phyloP scores from a whole-genome alignment of 2,329 filamentous ascomycete species.

The Juglanconis juglandina region DNA sequence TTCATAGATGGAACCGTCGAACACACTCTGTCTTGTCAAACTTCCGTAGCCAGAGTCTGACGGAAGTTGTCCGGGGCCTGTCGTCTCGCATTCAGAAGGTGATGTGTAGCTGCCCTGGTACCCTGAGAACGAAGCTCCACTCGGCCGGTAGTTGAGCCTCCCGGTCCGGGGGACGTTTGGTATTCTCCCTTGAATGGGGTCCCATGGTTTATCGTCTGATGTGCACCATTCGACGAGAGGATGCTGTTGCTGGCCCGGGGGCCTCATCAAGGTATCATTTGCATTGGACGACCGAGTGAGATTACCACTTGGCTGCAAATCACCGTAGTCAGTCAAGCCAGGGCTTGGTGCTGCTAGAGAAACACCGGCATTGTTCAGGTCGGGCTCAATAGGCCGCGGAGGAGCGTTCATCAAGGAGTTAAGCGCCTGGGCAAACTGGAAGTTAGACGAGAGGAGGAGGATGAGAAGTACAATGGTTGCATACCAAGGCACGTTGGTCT shows the following conservation, averaged over 20 bases:
- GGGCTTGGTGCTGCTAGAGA: constrained; percentile 9
- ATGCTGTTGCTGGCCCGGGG: not conserved
- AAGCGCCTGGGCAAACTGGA: constrained; percentile 20
- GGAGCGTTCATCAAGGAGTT: constrained; percentile 20
- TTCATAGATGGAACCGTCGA: constrained; percentile 41
- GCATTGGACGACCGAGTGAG: not conserved
- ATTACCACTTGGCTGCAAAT: constrained; percentile 4
- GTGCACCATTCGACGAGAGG: constrained; percentile 6
- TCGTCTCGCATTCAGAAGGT: constrained; percentile 19
- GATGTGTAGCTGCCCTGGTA: constrained; percentile 1
- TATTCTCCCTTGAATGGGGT: constrained; percentile 7
- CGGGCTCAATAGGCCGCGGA: constrained; percentile 21
- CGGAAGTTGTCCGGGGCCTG: constrained; percentile 29
- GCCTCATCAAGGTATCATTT: constrained; percentile 1
- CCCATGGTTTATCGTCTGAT: constrained; percentile 11
- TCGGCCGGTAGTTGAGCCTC: not conserved
- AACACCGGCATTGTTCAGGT: constrained; percentile 16
- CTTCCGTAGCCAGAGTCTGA: constrained; percentile 49
- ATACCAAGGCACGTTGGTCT: constrained; percentile 9
- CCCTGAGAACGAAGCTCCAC: not conserved
- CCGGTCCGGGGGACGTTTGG: not conserved
- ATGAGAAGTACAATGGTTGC: constrained; percentile 10
- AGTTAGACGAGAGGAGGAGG: constrained; percentile 13
- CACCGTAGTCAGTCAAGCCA: constrained; percentile 3
- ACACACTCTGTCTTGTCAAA: constrained; percentile 39